These are phyloP conservation scores for Pyrenophora tritici-repentis DNA, from an alignment of 2,329 filamentous ascomycete species.

Conservation along the genomic window DNA sequence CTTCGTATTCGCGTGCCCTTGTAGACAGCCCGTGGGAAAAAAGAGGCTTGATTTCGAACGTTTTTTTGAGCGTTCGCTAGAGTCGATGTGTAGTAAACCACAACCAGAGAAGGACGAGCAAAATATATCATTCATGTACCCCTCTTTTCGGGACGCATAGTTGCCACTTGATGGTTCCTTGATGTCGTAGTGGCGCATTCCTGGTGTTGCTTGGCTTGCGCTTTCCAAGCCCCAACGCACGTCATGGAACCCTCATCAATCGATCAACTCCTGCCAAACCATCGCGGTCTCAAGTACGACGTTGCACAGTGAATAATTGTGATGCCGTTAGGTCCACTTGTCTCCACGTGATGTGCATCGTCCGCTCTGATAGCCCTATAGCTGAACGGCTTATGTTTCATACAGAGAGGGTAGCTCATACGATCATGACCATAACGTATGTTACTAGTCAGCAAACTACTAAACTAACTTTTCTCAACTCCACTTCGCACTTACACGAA, in stretches of 20 bases:
- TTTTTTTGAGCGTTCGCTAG: too few species aligned
- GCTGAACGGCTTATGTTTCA: neutral
- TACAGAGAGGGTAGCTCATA: neutral
- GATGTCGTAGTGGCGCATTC: conserved; percentile 17
- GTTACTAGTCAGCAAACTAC: too few species aligned
- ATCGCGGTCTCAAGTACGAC: conserved; percentile 13
- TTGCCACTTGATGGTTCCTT: conserved; percentile 18
- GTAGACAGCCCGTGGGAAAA: too few species aligned
- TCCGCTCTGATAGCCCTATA: neutral
- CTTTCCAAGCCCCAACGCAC: conserved; percentile 17
- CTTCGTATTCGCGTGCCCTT: too few species aligned
- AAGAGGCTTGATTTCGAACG: neutral
- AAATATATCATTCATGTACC: conserved; percentile 6
- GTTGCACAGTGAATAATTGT: conserved; percentile 2
- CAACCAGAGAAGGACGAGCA: too few species aligned
- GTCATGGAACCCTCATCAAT: conserved; percentile 19
- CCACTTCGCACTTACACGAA: too few species aligned
- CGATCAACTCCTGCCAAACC: conserved; percentile 10
- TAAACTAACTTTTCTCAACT: too few species aligned
- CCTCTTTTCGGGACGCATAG: neutral
- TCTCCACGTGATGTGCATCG: neutral
- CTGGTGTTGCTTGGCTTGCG: conserved; percentile 23
- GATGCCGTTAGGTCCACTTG: neutral
- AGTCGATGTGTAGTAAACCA: neutral
- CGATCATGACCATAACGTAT: neutral